Evolutionary conservation across 345 rosid genomes (phyloP), one percentile per base, ranked within the genome.

Genomic region (Odontarrhena argentea): DNA sequence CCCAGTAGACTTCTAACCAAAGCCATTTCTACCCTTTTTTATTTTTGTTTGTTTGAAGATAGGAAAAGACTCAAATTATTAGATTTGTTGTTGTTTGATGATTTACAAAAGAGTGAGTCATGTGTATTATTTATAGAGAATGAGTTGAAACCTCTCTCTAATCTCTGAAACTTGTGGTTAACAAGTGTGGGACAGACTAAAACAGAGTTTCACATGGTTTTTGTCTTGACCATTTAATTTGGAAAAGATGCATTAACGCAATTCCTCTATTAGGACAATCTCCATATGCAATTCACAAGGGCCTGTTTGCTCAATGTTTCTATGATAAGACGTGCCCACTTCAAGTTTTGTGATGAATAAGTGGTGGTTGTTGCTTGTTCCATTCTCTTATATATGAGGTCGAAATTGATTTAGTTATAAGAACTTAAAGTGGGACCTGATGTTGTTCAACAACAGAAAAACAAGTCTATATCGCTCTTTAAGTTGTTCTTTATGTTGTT

Each of bases 1-100:
- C 69, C 61, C 18, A 75, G 41, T 5, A 69, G 6, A 61, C 60
- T 62, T 67, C 72, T 73, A 18, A 67, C 55, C 3, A 73, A 73
- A n/a, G 73, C 68, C 77, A 73, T 73, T 51, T 50, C 4, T 37
- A 10, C 22, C 22, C 32, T 28, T 28, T 28, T 28, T 7, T 7
- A 9, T 4, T 34, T 57, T 41, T 9, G 0, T 15, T 5, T 34
- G 24, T 48, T 0, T 40, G 32, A 57, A 65, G 60, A 71, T 57
- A 34, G 65, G 54, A 49, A 56, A 41, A 64, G n/a, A 51, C 34
- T 30, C 0, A 43, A 58, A 60, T 40, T 57, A 43, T 14, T 60
- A 5, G 63, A 73, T 25, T 65, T 52, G 50, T 46, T 74, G 55
- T 37, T 53, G 68, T 18, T 67, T 66, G 68, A 67, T 60, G 73